Base-by-base conservation (phyloP, 352 stramenopile species). In the Pythium utonaiense region DNA sequence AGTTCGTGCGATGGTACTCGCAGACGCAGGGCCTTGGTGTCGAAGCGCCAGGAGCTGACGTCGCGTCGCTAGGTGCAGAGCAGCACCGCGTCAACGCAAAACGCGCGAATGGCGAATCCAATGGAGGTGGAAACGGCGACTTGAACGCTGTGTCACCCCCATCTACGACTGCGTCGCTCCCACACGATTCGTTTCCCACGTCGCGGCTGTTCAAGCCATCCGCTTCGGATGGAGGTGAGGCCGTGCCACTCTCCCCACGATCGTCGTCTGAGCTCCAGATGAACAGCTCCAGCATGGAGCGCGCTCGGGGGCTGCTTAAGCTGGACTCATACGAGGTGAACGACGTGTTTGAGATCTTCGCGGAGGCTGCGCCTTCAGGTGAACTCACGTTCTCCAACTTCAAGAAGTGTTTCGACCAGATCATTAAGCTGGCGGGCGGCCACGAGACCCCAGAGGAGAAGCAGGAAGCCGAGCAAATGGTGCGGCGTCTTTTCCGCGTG, bases 281-380 rank as follows among this genome's bases (percentile, higher is more conserved):
- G 73, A 89, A 86, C 53, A 89, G 75, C 54, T 74, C 80, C 3
- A 88, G 82, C 45, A 92, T 94, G 85, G 81, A 89, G 14, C 74
- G 77, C 36, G 77, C 86, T 22, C 80, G 86, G 1, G 67, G 76
- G n/a, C 53, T 96, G 31, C 73, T 95, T 16, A 93, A 94, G 59
- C 66, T 96, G 30, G 83, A 93, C 59, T 75, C 79, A 14, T 96
- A 93, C 73, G 80, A 90, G 64, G 82, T 95, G 24, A 91, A 92
- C 63, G 88, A 96, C 45, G 64, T 96, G 41, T 81, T 96, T 38
- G 84, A 95, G 64, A 92, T 95, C 53, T 93, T 96, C 57, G 83
- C 82, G 0, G 86, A 95, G 45, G 85, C 83, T 12, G 83, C 84
- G 24, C 85, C 86, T 21, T 91, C 78, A 0, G 84, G 83, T 3